phyloP scores from a whole-genome alignment of 1,284 basidiomycete species.

The Schizophyllum amplum region DNA sequence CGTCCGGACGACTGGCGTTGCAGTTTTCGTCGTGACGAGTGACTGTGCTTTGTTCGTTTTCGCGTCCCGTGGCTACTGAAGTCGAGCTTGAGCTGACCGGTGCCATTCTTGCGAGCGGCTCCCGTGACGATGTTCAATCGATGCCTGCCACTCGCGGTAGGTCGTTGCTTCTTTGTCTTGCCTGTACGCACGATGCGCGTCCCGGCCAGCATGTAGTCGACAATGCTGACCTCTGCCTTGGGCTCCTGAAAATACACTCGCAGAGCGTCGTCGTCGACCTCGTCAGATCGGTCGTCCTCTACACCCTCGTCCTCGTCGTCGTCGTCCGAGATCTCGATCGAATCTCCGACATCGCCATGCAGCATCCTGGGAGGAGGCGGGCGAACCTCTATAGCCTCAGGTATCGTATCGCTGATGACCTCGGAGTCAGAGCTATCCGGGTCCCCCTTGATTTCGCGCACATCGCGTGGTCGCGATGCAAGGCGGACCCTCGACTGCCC shows the following conservation, averaged over 20 bases:
- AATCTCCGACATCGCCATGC: neutral
- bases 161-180: neutral
- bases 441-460: constrained; percentile 36
- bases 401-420: constrained; percentile 3
- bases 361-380: constrained; percentile 1
- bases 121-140: neutral
- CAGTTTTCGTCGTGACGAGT: neutral
- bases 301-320: constrained; percentile 9
- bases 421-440: constrained; percentile 35
- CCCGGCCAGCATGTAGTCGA: neutral
- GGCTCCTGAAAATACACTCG: constrained; percentile 21
- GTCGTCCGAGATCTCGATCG: neutral
- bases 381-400: neutral
- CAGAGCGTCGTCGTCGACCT: constrained; percentile 21
- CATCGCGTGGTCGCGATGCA: constrained; percentile 19
- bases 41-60: neutral
- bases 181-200: neutral
- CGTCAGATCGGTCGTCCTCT: constrained; percentile 13
- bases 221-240: constrained; percentile 3
- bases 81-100: neutral
- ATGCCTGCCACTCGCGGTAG: neutral
- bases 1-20: neutral
- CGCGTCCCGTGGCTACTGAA: neutral
- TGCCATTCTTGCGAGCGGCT: neutral
- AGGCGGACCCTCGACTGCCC: constrained; percentile 35